Percentiles rank a stretch among this genome's conserved stretches.
These are phyloP conservation scores for Ananas comosus DNA, from an alignment of 176 grass and related monocot species.

Conservation along the genomic window DNA sequence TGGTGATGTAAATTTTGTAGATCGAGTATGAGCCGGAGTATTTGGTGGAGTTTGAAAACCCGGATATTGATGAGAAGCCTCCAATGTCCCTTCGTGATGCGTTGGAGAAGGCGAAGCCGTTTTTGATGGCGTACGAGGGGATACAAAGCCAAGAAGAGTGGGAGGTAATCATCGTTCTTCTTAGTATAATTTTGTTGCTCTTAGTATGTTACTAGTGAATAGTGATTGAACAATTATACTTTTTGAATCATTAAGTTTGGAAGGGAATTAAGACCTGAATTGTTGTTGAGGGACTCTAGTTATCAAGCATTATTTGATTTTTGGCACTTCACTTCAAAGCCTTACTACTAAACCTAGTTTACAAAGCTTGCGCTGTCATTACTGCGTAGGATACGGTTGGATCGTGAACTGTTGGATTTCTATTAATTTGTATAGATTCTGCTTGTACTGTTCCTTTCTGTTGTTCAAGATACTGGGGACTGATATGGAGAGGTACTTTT, in stretches of 20 bases:
- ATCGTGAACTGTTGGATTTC: neutral
- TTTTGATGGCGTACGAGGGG: constrained; percentile 73
- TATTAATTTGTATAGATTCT: neutral
- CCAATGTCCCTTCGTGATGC: constrained; percentile 68
- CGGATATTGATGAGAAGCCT: constrained; percentile 75
- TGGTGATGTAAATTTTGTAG: constrained; percentile 31
- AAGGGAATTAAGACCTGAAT: too few species aligned
- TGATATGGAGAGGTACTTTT: neutral
- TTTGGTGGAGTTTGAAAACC: constrained; percentile 53
- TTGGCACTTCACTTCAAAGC: neutral
- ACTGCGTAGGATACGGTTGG: too few species aligned
- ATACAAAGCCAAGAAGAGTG: constrained; percentile 78
- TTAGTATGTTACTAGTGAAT: too few species aligned
- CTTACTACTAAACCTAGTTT: too few species aligned
- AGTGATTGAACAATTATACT: too few species aligned
- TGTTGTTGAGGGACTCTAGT: too few species aligned
- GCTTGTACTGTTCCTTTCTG: neutral
- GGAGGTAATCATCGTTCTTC: constrained; percentile 46
- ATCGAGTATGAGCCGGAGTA: constrained; percentile 86
- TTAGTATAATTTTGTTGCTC: neutral
- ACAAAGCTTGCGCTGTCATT: too few species aligned
- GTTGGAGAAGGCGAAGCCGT: constrained; percentile 71
- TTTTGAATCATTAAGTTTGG: too few species aligned
- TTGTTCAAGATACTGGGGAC: neutral
- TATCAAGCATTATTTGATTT: neutral